Evolutionary conservation across 2,329 filamentous ascomycete genomes (phyloP), one percentile per base, ranked within the genome.

Genomic region (Botrytis galanthina): DNA sequence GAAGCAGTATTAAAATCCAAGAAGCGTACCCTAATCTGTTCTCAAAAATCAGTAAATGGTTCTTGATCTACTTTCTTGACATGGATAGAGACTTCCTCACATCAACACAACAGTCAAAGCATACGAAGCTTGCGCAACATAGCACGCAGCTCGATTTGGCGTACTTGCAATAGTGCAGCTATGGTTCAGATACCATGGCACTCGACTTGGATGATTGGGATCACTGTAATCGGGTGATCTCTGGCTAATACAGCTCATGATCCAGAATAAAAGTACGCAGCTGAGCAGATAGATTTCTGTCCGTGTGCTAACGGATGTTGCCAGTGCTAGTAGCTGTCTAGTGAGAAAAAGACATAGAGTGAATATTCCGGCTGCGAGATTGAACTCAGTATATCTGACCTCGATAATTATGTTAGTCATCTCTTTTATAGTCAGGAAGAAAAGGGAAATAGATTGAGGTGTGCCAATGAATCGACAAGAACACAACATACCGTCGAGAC

Each of bases 391-490:
- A 48, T 5, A 51, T n/a, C 46, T 51, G 46, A 51, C 1, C 4
- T n/a, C 22, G 0, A n/a, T 26, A 6, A 26, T 26, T 14, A 12
- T 51, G 46, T 51, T 4, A 51, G 46, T 14, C 5, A 51, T 51
- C 4, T 51, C 46, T 51, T 51, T 51, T 6, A 12, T 5, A 51
- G 0, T n/a, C 22, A 51, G n/a, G 46, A 51, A 51, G 46, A 51
- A 3, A n/a, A 10, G 22, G n/a, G 10, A 4, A 26, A 26, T 51
- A 0, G 1, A 26, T 12, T 14, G 10, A 1, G 9, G 10, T 22
- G 46, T 51, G 22, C 10, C 9, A 10, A n/a, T 12, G 1, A 0
- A 26, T 51, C 22, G 4, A 14, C 26, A 14, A 51, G 10, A 51
- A 51, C 4, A 51, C 22, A 51, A 51, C 10, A 51, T 51, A 51